These are phyloP conservation scores for Pseudocercospora fuligena DNA, from an alignment of 2,329 filamentous ascomycete genomes.

Conservation along the genomic window DNA sequence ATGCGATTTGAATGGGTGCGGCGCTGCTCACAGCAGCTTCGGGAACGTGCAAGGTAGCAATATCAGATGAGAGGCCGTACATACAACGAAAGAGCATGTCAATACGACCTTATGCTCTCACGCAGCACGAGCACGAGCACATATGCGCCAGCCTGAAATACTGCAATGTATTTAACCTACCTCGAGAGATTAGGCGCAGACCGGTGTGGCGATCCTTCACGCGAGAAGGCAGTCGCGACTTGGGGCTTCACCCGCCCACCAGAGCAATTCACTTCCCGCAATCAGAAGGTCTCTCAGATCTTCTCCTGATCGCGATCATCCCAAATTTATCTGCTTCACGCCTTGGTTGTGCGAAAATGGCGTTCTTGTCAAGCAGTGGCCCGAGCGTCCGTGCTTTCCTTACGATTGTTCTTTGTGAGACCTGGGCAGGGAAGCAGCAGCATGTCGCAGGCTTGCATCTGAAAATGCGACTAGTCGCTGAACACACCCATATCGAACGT, in stretches of 20 bases:
- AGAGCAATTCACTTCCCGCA: neutral
- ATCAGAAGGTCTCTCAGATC: neutral
- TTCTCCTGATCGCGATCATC: conserved; percentile 1
- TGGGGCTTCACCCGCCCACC: neutral
- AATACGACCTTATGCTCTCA: neutral
- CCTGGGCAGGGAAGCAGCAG: conserved; percentile 16
- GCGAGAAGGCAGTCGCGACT: neutral
- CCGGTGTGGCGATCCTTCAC: neutral
- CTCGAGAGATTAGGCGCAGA: neutral
- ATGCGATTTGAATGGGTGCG: neutral
- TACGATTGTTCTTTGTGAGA: conserved; percentile 24
- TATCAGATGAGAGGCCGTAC: neutral
- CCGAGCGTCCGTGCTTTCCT: conserved; percentile 13
- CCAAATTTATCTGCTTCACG: neutral
- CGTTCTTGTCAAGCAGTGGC: conserved; percentile 6
- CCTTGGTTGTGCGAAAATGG: neutral
- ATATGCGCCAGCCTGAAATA: too few species aligned
- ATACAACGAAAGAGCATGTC: neutral
- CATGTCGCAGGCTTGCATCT: conserved; percentile 20
- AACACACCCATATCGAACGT: conserved; percentile 9
- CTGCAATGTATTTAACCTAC: neutral
- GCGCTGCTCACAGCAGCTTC: neutral
- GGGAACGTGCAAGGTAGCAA: neutral
- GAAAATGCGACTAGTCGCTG: conserved; percentile 2
- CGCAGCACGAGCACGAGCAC: neutral